phyloP scores from a whole-genome alignment of 176 grass and related monocot species.

The Echinochloa phyllopogon region DNA sequence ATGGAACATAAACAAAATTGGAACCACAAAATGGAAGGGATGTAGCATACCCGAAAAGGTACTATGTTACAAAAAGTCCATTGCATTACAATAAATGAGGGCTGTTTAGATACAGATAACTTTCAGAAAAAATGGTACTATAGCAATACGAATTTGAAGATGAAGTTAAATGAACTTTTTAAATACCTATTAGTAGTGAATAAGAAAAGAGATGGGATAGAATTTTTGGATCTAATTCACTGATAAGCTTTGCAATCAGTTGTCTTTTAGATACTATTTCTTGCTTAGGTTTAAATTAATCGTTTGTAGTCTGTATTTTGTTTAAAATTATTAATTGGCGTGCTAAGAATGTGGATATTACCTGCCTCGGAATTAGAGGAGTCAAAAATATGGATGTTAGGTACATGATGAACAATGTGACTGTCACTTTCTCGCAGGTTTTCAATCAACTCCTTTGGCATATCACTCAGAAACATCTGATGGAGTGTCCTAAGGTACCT shows the following conservation, averaged over 20 bases:
- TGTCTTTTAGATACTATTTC: background rate
- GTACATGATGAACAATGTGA: constrained; percentile 42
- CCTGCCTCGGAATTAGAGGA: constrained; percentile 34
- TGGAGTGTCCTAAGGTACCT: constrained; percentile 42
- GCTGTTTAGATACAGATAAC: background rate
- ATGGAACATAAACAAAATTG: background rate
- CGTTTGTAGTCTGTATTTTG: background rate
- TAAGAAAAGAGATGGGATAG: background rate
- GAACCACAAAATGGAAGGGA: background rate
- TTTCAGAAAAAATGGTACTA: background rate
- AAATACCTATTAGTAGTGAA: background rate
- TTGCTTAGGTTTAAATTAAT: background rate
- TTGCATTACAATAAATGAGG: background rate
- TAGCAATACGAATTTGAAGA: background rate
- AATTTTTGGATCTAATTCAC: background rate
- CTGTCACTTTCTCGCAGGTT: constrained; percentile 32
- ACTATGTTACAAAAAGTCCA: background rate
- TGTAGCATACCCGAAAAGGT: background rate
- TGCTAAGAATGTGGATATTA: constrained; percentile 20
- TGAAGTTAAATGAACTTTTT: background rate
- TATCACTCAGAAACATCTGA: constrained; percentile 33
- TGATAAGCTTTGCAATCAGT: background rate
- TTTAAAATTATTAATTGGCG: background rate
- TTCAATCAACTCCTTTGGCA: constrained; percentile 34
- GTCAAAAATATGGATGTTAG: constrained; percentile 30